Evolutionary conservation across 176 grass and related monocot species (phyloP), one percentile per base, ranked within the genome.

Genomic region (Chrysopogon serrulatus): DNA sequence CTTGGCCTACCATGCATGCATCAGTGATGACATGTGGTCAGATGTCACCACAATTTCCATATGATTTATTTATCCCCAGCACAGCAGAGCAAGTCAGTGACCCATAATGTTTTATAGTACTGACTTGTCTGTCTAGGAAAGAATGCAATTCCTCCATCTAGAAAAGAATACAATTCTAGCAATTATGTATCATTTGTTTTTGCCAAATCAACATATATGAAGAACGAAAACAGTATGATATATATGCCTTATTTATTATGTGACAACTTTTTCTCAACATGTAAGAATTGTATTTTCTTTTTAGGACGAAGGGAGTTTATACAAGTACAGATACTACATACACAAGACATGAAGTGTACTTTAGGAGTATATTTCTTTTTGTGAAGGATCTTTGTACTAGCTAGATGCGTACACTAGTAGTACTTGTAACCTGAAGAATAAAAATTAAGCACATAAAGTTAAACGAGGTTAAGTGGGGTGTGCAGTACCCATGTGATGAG

Each of bases 401-500:
- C 13, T 45, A 44, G 31, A 6, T 0, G 44, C 15, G 4, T 45
- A 9, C 41, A 23, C 11, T 61, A 5, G n/a, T 84, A 6, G 2
- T 64, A 27, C 43, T 26, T 61, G 14, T 44, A 75, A 68, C 23
- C 60, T 61, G 30, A 59, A 73, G 27, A 79, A 68, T 17, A 77
- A 8, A 59, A 69, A 54, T 39, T 33, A n/a, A 13, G 11, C 34
- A 53, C 17, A 35, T 21, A 84, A 14, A 43, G 3, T 36, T 49
- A 76, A 31, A 57, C 35, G 37, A 74, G 35, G 35, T 57, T 31
- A 80, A 74, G 45, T 47, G n/a, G 59, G 65, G 32, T 81, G 61
- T 74, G 45, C 76, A 80, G 47, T 10, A 60, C 42, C 80, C 76
- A 89, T 89, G 82, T 84, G 82, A 80, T 74, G 59, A 84, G 87